These are phyloP conservation scores for Chernovozyma sophiae-reginae DNA, from an alignment of 1,139 yeast genomes.

Conservation along the genomic window DNA sequence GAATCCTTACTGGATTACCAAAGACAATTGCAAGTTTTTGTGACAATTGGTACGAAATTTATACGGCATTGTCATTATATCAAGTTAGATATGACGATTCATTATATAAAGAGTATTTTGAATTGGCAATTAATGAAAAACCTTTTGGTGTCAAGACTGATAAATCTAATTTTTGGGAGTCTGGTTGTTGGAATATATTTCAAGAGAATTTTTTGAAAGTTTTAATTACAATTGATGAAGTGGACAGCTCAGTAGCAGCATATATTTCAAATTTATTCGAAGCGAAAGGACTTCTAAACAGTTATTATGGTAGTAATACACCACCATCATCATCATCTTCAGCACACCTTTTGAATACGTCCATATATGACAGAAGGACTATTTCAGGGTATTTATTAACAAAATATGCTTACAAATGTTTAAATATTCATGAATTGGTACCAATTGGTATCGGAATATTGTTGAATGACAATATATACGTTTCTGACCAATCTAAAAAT, in stretches of 20 bases:
- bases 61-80: constrained; percentile 57
- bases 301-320: constrained; percentile 32
- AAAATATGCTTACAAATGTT: constrained; percentile 55
- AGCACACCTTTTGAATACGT: constrained; percentile 13
- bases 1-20: constrained; percentile 51
- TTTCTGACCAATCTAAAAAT: constrained; percentile 16
- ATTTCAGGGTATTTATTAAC: constrained; percentile 61
- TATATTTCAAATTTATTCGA: constrained; percentile 62
- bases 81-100: constrained; percentile 47
- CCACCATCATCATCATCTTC: constrained; percentile 8
- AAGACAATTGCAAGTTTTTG: constrained; percentile 47
- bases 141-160: constrained; percentile 22
- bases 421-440: constrained; percentile 48
- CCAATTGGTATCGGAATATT: constrained; percentile 65
- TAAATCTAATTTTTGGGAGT: constrained; percentile 36
- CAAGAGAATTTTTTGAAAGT: constrained; percentile 57
- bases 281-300: constrained; percentile 55
- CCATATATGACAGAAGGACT: constrained; percentile 24
- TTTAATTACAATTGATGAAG: constrained; percentile 54
- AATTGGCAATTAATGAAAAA: constrained; percentile 28
- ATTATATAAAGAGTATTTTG: constrained; percentile 31
- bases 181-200: constrained; percentile 57
- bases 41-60: constrained; percentile 68
- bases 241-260: constrained; percentile 68
- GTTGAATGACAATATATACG: constrained; percentile 25